Percentiles rank a stretch among this genome's conserved stretches.
Evolutionary conservation across 2,329 filamentous ascomycete genomes (phyloP).

Genomic region (Phyllosticta citriasiana): DNA sequence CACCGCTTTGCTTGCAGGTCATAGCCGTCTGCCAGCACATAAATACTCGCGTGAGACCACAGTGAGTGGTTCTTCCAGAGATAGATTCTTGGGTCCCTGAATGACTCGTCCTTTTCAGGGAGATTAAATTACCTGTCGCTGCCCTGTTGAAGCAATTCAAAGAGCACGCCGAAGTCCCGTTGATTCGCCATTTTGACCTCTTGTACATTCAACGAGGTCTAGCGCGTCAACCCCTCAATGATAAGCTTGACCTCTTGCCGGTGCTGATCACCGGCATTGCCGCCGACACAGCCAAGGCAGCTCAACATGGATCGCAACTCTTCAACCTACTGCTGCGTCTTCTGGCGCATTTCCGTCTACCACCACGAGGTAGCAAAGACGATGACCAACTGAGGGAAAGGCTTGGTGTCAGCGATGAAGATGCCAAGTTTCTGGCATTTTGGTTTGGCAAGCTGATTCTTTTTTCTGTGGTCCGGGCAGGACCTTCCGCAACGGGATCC

Average conservation of each 20-base stretch:
- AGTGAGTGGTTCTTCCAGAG: constrained; percentile 25
- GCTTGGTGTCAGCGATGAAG: constrained; percentile 58
- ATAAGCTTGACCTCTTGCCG: constrained; percentile 65
- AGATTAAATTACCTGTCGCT: constrained; percentile 73
- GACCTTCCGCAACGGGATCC: constrained; percentile 14
- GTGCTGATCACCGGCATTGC: constrained; percentile 58
- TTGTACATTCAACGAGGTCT: constrained; percentile 82
- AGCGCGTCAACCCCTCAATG: constrained; percentile 46
- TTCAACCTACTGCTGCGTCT: constrained; percentile 78
- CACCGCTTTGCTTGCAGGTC: constrained; percentile 33
- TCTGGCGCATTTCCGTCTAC: constrained; percentile 60
- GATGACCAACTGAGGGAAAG: constrained; percentile 57
- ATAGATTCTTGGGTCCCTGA: constrained; percentile 11
- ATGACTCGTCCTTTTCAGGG: constrained; percentile 18
- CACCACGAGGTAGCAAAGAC: constrained; percentile 67
- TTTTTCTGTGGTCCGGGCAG: constrained; percentile 37
- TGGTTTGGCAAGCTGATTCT: constrained; percentile 73
- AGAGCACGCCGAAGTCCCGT: constrained; percentile 51
- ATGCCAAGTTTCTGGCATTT: constrained; percentile 62
- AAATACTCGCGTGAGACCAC: constrained; percentile 52
- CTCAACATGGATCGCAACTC: constrained; percentile 51
- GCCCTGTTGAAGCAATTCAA: constrained; percentile 85
- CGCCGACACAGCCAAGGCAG: constrained; percentile 45
- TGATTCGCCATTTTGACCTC: constrained; percentile 82
- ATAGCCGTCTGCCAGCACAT: constrained; percentile 63